Conservation (phyloP, 2,329 filamentous ascomycete genomes). For the Ceratocystis variospora region DNA sequence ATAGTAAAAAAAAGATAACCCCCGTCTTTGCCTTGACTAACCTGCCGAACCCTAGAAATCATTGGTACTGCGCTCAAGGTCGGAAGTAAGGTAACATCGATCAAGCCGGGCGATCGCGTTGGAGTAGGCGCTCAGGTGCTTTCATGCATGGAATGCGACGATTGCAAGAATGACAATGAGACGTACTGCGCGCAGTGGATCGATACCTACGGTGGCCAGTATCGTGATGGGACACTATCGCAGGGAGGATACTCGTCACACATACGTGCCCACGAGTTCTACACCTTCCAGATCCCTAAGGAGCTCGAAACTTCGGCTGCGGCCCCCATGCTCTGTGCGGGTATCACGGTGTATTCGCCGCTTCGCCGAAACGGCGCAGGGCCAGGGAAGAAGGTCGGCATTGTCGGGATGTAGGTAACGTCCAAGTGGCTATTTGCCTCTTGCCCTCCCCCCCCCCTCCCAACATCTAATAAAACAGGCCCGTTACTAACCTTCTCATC, state of each 20-base stretch:
- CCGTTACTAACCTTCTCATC: background rate
- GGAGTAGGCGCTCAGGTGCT: conserved; percentile 56
- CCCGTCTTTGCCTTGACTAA: background rate
- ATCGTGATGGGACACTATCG: conserved; percentile 48
- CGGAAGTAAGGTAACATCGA: conserved; percentile 45
- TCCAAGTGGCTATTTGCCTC: background rate
- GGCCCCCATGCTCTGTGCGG: conserved; percentile 71
- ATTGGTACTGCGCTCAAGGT: conserved; percentile 50
- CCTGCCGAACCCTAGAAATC: conserved; percentile 35
- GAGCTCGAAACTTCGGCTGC: conserved; percentile 45
- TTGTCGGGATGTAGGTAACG: conserved; percentile 42
- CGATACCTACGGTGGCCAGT: conserved; percentile 45
- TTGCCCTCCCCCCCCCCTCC: too few species aligned
- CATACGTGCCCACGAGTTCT: conserved; percentile 65
- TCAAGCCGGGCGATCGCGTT: conserved; percentile 49
- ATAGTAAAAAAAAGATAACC: too few species aligned
- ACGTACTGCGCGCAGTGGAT: conserved; percentile 51
- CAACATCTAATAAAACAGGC: background rate
- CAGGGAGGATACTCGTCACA: conserved; percentile 50
- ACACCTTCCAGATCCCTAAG: conserved; percentile 58
- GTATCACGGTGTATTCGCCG: conserved; percentile 63
- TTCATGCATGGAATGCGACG: conserved; percentile 49
- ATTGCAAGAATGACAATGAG: conserved; percentile 53
- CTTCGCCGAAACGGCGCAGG: conserved; percentile 58
- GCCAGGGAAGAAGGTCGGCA: conserved; percentile 59